Evolutionary conservation across 805 yeast species (phyloP).

Genomic region (Blastobotrys terrestris): DNA sequence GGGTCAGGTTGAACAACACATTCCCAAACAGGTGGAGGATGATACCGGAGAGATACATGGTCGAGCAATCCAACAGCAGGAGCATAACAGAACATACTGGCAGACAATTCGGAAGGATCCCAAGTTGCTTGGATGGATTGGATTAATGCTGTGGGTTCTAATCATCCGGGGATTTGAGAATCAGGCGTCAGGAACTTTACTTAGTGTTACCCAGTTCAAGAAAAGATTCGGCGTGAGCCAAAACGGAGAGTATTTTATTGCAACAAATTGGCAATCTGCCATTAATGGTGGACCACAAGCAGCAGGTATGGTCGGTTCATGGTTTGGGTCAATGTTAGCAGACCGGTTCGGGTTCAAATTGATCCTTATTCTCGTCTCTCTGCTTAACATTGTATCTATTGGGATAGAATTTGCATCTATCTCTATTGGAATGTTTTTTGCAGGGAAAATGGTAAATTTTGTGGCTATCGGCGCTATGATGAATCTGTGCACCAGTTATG

Average conservation of each 20-base stretch:
- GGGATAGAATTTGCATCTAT: conserved; percentile 48
- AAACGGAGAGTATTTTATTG: conserved; percentile 12
- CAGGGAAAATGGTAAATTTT: conserved; percentile 35
- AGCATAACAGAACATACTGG: neutral
- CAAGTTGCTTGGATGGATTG: neutral
- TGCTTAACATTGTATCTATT: conserved; percentile 35
- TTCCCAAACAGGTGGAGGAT: neutral
- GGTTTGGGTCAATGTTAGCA: conserved; percentile 38
- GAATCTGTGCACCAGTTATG: conserved; percentile 46
- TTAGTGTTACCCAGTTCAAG: neutral
- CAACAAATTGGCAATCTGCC: conserved; percentile 27
- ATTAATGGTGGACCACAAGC: conserved; percentile 28
- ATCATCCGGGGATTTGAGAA: neutral
- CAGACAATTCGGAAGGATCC: neutral
- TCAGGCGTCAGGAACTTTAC: neutral
- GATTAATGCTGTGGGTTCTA: neutral
- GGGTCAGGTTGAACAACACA: neutral
- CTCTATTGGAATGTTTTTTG: conserved; percentile 32
- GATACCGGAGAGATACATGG: conserved; percentile 4
- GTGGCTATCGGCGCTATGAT: conserved; percentile 51
- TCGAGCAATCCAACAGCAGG: conserved; percentile 2
- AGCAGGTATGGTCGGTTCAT: conserved; percentile 43
- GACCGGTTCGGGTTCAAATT: conserved; percentile 43
- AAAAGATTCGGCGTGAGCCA: conserved; percentile 28
- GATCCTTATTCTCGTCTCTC: conserved; percentile 35